Percentiles rank a stretch among this genome's conserved stretches.
Conservation (phyloP, 2,329 filamentous ascomycete genomes). For the Cladosporium sp. region DNA sequence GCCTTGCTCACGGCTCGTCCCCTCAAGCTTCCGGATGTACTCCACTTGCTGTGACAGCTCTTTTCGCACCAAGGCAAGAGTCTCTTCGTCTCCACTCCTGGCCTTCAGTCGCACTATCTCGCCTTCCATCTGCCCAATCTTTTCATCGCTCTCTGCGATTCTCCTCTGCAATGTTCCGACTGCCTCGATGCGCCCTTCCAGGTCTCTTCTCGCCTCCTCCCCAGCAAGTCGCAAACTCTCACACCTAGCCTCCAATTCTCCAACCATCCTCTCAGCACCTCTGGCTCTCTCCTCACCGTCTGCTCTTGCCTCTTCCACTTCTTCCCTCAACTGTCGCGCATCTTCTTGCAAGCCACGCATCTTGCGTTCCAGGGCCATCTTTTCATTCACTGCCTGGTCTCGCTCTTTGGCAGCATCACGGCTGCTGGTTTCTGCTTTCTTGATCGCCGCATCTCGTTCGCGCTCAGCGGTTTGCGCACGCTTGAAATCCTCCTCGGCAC, state of each 20-base stretch:
- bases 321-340: constrained; percentile 73
- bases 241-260: constrained; percentile 64
- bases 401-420: constrained; percentile 59
- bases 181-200: constrained; percentile 56
- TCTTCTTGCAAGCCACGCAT: constrained; percentile 65
- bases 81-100: constrained; percentile 83
- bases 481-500: constrained; percentile 84
- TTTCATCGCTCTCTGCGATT: constrained; percentile 60
- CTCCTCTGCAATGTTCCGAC: constrained; percentile 64
- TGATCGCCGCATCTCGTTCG: constrained; percentile 51
- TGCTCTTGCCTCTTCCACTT: constrained; percentile 79
- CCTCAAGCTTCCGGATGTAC: constrained; percentile 85
- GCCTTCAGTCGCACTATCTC: constrained; percentile 83
- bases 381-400: constrained; percentile 58
- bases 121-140: constrained; percentile 75
- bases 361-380: constrained; percentile 56
- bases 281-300: constrained; percentile 42
- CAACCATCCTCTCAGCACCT: constrained; percentile 37
- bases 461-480: constrained; percentile 59
- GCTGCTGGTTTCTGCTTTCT: constrained; percentile 57
- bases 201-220: constrained; percentile 63
- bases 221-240: constrained; percentile 33
- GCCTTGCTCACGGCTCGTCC: constrained; percentile 75
- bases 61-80: constrained; percentile 78
- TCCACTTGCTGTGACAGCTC: constrained; percentile 88